Evolutionary conservation across 192 early-diverging fungal genomes (phyloP), one percentile per base, ranked within the genome.

Genomic region (Podochytrium sp.): DNA sequence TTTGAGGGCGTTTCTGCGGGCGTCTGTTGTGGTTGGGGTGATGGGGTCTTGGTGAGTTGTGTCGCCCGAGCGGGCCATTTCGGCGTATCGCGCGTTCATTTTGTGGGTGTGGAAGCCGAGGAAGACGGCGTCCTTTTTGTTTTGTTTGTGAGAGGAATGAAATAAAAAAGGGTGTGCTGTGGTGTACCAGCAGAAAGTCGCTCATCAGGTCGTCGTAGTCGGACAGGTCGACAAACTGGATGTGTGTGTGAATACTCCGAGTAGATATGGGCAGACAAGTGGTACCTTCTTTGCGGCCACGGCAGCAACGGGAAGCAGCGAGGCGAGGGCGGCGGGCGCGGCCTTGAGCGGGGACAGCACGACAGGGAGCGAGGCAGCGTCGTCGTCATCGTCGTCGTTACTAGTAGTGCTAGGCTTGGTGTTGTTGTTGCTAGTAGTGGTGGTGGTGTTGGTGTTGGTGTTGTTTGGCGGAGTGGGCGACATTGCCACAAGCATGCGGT

Each of bases 81-180:
- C 57, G 56, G 68, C 72, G 64, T 74, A 80, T 41, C 51, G 56
- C 23, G 33, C 53, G 56, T 82, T 84, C 81, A 84, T 84, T 74
- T 86, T 86, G 64, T 86, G 85, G 0, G 85, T 83, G 3, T 27
- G 57, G 73, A 81, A 84, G 2, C 77, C 77, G 25, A 86, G 75
- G 73, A 68, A 81, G 33, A 84, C 38, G 34, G 78, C 56, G 64
- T 86, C 85, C 50, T 53, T 37, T 23, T 7, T 47, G 51, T 7
- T 51, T 58, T 20, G 12, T 25, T 10, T 30, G 30, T n/a, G n/a
- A n/a, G n/a, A n/a, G n/a, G n/a, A n/a, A n/a, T n/a, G n/a, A n/a
- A 62, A 25, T 10, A 14, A 72, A 23, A 69, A 38, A 72, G 49
- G 18, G 30, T 5, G 10, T 23, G 52, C 25, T 62, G n/a, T 56